Conservation (phyloP, 2,329 filamentous ascomycete species). For the Chalaropsis thielavioides region DNA sequence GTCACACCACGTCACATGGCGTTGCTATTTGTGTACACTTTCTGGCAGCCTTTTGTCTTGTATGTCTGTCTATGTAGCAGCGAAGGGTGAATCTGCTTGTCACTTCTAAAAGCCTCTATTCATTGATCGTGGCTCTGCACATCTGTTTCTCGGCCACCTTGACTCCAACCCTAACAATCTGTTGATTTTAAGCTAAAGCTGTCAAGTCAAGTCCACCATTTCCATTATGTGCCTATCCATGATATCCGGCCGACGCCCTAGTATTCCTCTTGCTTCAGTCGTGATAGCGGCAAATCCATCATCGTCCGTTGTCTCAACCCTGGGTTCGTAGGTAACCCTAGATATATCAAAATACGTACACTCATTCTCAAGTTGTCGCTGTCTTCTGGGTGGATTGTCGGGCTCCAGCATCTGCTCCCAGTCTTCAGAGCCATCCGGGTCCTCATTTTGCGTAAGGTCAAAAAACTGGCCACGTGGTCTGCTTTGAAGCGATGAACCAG, state of each 20-base stretch:
- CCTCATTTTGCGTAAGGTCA: neutral
- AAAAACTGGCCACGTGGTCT: neutral
- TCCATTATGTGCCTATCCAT: neutral
- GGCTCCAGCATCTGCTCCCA: slow-evolving; percentile 7
- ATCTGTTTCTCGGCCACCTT: too few species aligned
- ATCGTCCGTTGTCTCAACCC: too few species aligned
- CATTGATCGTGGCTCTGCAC: too few species aligned
- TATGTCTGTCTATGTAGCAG: too few species aligned
- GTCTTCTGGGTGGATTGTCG: neutral
- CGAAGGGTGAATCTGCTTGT: too few species aligned
- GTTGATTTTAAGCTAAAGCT: neutral
- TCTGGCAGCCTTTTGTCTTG: too few species aligned
- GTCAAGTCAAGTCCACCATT: neutral
- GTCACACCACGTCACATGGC: neutral
- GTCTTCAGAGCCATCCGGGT: neutral
- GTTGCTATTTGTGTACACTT: neutral
- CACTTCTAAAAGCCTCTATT: too few species aligned
- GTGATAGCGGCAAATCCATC: neutral
- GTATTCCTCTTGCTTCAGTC: neutral
- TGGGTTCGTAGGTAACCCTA: neutral
- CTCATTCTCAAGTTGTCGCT: neutral
- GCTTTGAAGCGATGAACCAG: neutral
- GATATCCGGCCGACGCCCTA: neutral
- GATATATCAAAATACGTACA: neutral
- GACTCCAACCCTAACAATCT: too few species aligned